Evolutionary conservation across 2,329 filamentous ascomycete genomes (phyloP).

Genomic region (Orbilia oligospora): DNA sequence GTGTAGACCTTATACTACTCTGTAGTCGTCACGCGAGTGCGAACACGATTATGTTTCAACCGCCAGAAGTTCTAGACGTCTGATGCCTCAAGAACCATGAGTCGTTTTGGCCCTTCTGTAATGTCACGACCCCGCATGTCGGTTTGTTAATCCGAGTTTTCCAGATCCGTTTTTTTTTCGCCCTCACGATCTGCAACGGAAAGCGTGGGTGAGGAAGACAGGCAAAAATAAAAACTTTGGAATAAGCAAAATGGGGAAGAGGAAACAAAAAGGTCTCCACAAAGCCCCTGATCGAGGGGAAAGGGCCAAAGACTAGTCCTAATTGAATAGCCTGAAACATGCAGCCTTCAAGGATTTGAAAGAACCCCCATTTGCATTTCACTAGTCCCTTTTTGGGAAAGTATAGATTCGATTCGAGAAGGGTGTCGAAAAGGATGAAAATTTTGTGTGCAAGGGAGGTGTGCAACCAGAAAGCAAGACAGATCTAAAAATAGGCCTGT

Average conservation of each 20-base stretch:
- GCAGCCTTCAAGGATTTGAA: slow-evolving; percentile 60
- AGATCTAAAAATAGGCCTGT: slow-evolving; percentile 52
- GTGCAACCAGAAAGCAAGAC: slow-evolving; percentile 45
- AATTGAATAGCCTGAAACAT: slow-evolving; percentile 57
- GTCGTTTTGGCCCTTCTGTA: slow-evolving; percentile 10
- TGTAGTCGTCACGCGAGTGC: slow-evolving; percentile 1
- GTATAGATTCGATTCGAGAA: slow-evolving; percentile 58
- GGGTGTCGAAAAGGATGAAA: slow-evolving; percentile 49
- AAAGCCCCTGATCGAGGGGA: slow-evolving; percentile 60
- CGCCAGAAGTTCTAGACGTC: slow-evolving; percentile 25
- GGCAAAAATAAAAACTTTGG: not conserved
- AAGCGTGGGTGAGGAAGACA: slow-evolving; percentile 11
- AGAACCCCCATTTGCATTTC: slow-evolving; percentile 32
- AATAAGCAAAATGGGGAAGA: slow-evolving; percentile 1
- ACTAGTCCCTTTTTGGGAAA: slow-evolving; percentile 40
- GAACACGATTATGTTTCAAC: slow-evolving; percentile 39
- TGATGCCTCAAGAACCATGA: slow-evolving; percentile 34
- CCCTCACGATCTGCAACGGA: slow-evolving; percentile 19
- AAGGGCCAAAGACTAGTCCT: slow-evolving; percentile 44
- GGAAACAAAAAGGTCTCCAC: slow-evolving; percentile 55
- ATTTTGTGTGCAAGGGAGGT: slow-evolving; percentile 43
- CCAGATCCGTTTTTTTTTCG: slow-evolving; percentile 33
- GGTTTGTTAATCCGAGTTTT: slow-evolving; percentile 58
- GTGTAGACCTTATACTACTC: not conserved
- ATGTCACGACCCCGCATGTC: slow-evolving; percentile 40